Base-by-base conservation (phyloP, 257 asterid species). In the Nemophila menziesii region DNA sequence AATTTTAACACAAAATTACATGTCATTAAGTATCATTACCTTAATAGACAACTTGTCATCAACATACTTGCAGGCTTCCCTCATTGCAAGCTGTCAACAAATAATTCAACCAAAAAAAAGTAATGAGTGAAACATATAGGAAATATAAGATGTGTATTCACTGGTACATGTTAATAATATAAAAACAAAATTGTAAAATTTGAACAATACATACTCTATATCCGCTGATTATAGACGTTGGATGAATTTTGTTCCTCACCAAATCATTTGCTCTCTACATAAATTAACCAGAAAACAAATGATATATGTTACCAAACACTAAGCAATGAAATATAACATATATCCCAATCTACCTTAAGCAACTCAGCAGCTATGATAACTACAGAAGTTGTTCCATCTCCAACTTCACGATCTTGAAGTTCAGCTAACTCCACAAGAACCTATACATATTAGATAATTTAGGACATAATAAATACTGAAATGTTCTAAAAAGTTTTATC, bases 351-450 rank as follows among this genome's bases (percentile, higher is more conserved):
- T 64, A 90, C 99, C 94, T 90, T 90, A 8, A 90, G 96, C 72
- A 85, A 68, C 66, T 90, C 99, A 16, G 99, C 96, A 55, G 96
- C 96, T 58, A 90, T 71, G 47, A 85, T 90, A 29, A 85, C 99
- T 39, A 85, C 96, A 29, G 96, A 90, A 53, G 96, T 90, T 47
- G 96, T 85, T 46, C 99, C 99, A 52, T 90, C 99, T 50, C 99
- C 96, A 62, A 90, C 99, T 73, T 90, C 96, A 54, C 93, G 75
- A 64, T 90, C 99, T 70, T 90, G 99, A 29, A 90, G 80, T 60
- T 90, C 99, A 42, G 99, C 99, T 72, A 90, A 67, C 75, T 90
- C 99, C 61, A 90, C 99, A 54, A 85, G 99, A 49, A 90, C 96
- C 99, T 89, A 49, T 5, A 16, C n/a, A 36, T 15, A 38, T 24